Conservation (phyloP, 2,329 filamentous ascomycete genomes). For the Aspergillus tanneri region DNA sequence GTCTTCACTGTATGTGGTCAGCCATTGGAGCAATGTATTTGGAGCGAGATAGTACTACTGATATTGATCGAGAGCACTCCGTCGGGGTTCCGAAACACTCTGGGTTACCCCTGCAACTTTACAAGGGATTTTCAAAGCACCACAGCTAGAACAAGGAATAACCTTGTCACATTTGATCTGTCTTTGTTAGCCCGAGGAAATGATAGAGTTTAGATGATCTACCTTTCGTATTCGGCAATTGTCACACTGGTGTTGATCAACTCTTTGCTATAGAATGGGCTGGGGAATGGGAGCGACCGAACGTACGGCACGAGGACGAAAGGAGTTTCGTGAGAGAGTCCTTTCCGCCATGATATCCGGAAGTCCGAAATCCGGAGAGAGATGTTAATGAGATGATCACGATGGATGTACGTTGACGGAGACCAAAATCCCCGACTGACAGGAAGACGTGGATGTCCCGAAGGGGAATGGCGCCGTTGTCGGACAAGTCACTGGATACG, state of each 20-base stretch:
- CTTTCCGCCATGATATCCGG: conserved; percentile 12
- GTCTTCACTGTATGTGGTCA: conserved; percentile 15
- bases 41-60: conserved; percentile 18
- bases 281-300: not conserved
- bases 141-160: conserved; percentile 25
- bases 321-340: conserved; percentile 18
- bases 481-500: not conserved
- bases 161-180: conserved; percentile 27
- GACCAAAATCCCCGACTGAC: not conserved
- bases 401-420: not conserved
- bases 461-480: not conserved
- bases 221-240: conserved; percentile 32
- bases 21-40: not conserved
- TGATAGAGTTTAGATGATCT: not conserved
- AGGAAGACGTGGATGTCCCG: not conserved
- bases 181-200: not conserved
- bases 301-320: conserved; percentile 26
- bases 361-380: not conserved
- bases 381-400: not conserved
- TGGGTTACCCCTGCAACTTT: conserved; percentile 10
- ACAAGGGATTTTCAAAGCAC: conserved; percentile 20
- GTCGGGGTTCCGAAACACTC: conserved; percentile 5
- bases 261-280: not conserved
- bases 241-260: conserved; percentile 21
- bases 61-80: conserved; percentile 13